A percentile compares a stretch with the other conserved stretches of the same genome.
phyloP scores from a whole-genome alignment of 1,284 basidiomycete species.

The Abortiporus biennis region DNA sequence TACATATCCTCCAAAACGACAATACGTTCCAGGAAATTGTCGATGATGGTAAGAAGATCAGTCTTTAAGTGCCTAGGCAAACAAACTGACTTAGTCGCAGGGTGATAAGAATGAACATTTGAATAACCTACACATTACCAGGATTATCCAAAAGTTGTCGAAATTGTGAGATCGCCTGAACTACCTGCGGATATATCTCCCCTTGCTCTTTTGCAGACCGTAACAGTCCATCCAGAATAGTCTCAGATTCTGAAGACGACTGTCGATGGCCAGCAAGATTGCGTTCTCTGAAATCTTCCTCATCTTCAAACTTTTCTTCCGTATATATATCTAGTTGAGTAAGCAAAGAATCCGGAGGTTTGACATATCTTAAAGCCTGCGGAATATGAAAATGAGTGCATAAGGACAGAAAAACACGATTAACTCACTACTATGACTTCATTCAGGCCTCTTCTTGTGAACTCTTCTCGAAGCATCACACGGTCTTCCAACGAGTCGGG shows the following conservation, averaged over 20 bases:
- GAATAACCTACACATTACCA: conserved; percentile 48
- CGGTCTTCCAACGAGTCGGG: conserved; percentile 77
- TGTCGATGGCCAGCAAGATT: conserved; percentile 36
- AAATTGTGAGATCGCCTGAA: conserved; percentile 51
- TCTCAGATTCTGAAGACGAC: conserved; percentile 41
- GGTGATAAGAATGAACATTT: conserved; percentile 2
- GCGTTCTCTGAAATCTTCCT: conserved; percentile 73
- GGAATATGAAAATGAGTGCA: background rate
- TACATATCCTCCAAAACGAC: conserved; percentile 58
- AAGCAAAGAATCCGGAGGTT: conserved; percentile 68
- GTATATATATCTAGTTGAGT: conserved; percentile 78
- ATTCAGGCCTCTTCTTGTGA: conserved; percentile 74
- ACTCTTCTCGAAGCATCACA: conserved; percentile 74
- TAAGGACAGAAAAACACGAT: background rate
- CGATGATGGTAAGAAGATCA: conserved; percentile 55
- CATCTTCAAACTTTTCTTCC: conserved; percentile 87
- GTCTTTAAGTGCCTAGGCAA: conserved; percentile 53
- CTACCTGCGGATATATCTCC: conserved; percentile 48
- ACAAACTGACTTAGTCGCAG: background rate
- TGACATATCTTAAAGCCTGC: conserved; percentile 68
- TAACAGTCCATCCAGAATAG: conserved; percentile 49
- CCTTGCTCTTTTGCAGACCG: conserved; percentile 50
- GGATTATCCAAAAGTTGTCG: conserved; percentile 52
- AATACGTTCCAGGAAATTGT: conserved; percentile 66
- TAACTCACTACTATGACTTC: conserved; percentile 74